phyloP scores from a whole-genome alignment of 805 yeast genomes.

The Yarrowia yakushimensis region DNA sequence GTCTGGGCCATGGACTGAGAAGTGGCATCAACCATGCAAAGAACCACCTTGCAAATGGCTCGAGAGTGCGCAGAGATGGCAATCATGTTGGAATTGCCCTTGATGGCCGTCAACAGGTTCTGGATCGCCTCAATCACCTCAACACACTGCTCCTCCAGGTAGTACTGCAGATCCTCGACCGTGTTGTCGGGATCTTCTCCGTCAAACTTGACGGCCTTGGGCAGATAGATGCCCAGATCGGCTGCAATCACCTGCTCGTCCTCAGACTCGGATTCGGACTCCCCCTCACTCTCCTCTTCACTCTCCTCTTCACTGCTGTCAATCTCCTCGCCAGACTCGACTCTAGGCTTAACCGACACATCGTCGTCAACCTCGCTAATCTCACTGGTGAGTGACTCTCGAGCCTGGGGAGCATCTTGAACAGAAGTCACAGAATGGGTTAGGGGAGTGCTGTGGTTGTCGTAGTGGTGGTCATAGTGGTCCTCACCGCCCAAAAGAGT shows the following conservation, averaged over 20 bases:
- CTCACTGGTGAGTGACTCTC: constrained; percentile 12
- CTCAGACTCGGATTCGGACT: constrained; percentile 8
- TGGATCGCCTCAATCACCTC: constrained; percentile 89
- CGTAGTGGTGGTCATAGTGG: background rate
- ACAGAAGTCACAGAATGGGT: constrained; percentile 10
- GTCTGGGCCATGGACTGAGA: constrained; percentile 84
- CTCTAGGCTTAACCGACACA: too few relatives aligned
- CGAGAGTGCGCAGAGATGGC: constrained; percentile 66
- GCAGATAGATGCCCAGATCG: constrained; percentile 15
- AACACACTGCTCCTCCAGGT: constrained; percentile 90
- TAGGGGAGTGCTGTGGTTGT: background rate
- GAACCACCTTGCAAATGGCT: constrained; percentile 74
- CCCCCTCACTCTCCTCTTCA: background rate
- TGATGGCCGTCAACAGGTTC: constrained; percentile 54
- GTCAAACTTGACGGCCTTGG: constrained; percentile 50
- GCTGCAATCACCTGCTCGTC: constrained; percentile 25
- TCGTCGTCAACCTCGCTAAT: constrained; percentile 22
- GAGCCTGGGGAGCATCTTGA: background rate
- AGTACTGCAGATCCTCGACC: constrained; percentile 72
- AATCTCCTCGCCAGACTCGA: constrained; percentile 7
- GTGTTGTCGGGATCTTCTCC: constrained; percentile 87
- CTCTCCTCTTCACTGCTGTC: constrained; percentile 7
- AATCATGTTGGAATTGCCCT: constrained; percentile 62
- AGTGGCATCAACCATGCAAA: constrained; percentile 87
- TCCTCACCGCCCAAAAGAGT: constrained; percentile 5